These are phyloP conservation scores for Cyamopsis tetragonoloba DNA, from an alignment of 306 rosid genomes.

Conservation along the genomic window DNA sequence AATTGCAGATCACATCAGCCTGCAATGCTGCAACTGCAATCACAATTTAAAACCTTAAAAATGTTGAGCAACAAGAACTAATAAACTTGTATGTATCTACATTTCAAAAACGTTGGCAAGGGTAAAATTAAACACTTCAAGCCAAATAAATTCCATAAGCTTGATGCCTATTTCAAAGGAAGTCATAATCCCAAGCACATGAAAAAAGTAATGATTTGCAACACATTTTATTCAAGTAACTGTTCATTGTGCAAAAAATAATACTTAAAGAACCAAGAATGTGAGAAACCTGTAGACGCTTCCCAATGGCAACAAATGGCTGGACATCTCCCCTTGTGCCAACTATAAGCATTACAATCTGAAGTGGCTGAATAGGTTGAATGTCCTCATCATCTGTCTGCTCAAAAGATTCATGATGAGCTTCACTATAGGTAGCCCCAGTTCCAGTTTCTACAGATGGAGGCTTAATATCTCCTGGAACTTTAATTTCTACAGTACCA, in stretches of 20 bases:
- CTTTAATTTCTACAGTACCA: conserved; percentile 69
- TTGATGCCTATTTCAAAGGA: conserved; percentile 6
- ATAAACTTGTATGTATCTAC: not conserved
- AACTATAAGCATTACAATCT: conserved; percentile 91
- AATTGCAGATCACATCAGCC: not conserved
- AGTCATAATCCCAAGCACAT: conserved; percentile 10
- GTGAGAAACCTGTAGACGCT: conserved; percentile 66
- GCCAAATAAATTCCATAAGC: not conserved
- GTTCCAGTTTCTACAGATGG: conserved; percentile 37
- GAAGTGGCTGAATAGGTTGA: conserved; percentile 58
- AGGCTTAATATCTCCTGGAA: conserved; percentile 49
- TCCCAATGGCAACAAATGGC: conserved; percentile 91
- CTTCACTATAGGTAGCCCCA: conserved; percentile 16
- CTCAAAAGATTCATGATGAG: conserved; percentile 18
- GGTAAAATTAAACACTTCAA: conserved; percentile 9
- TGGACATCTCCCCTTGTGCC: conserved; percentile 97
- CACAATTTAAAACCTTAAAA: not conserved
- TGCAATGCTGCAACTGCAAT: not conserved
- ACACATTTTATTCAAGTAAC: conserved; percentile 7
- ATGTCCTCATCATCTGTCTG: conserved; percentile 31
- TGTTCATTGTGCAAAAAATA: not conserved
- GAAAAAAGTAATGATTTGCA: not conserved
- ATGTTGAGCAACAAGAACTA: not conserved
- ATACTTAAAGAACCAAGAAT: conserved; percentile 11
- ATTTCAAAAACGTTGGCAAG: not conserved